Base-by-base conservation (phyloP, 1,284 basidiomycete genomes). In the Paramarasmius palmivorus region DNA sequence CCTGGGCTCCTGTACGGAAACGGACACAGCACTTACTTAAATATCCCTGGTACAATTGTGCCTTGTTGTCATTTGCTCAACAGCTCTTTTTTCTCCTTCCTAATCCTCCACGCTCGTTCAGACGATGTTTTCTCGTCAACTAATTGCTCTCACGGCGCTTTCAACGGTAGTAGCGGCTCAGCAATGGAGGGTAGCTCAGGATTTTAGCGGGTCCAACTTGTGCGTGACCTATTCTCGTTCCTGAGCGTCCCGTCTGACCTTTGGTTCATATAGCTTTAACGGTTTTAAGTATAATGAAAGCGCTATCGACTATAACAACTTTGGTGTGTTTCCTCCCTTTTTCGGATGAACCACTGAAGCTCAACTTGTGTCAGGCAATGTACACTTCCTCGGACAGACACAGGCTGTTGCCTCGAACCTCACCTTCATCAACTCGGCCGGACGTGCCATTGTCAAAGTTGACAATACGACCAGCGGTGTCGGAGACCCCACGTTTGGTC, bases 401-500 rank as follows among this genome's bases (percentile, higher is more conserved):
- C 26, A 49, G 14, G 53, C 53, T 50, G 47, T 49, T 10, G 17
- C 34, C 8, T 15, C 23, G 7, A 55, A 57, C 32, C 46, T 61
- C 2, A 55, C 54, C 20, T 58, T 40, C 7, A 56, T 61, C 42
- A 56, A 59, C 48, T 15, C 34, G 14, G 48, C 36, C 12, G 58
- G 58, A 3, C 57, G 56, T 23, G 54, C 57, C 34, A 40, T 61
- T n/a, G 49, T 61, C 29, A 59, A 50, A 50, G 60, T 61, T 17
- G 79, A 61, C 44, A 53, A 61, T 29, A 53, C 50, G 14, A 61
- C 60, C 2, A 53, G 25, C 32, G 56, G 47, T 3, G n/a, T 36
- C 12, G 48, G 51, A 9, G 54, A 53, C 26, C 38, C 45, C 15
- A 55, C 50, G 22, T 59, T 49, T 32, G 58, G 57, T 15, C 46